Conservation (phyloP, 2,329 filamentous ascomycete genomes). For the Paecilomyces variotii region DNA sequence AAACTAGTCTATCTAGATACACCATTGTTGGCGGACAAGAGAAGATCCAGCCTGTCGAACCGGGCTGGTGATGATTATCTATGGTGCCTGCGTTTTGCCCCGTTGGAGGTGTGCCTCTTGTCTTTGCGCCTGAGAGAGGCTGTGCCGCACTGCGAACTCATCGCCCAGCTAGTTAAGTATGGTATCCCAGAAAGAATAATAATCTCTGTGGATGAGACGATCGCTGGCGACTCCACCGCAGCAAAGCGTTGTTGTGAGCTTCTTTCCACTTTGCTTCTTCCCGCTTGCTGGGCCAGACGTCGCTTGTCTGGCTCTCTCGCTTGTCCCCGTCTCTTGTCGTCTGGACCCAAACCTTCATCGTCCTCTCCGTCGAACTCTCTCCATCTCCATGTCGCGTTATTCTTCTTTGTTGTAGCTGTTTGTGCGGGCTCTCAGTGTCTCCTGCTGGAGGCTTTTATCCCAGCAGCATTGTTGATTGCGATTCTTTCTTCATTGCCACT, state of each 20-base stretch:
- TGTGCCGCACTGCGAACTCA: not conserved
- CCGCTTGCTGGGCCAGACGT: not conserved
- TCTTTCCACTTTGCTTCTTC: not conserved
- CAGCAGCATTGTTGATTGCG: not conserved
- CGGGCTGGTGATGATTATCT: not conserved
- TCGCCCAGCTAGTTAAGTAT: not conserved
- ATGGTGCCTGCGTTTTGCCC: not conserved
- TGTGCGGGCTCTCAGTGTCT: not conserved
- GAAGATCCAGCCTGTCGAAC: not conserved
- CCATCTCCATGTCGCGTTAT: not conserved
- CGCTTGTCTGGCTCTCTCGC: not conserved
- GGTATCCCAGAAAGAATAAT: not conserved
- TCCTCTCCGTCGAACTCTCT: not conserved
- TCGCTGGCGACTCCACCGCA: not conserved
- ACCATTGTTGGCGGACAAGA: not conserved
- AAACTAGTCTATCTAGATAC: not conserved
- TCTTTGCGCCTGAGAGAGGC: not conserved
- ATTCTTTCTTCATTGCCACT: not conserved
- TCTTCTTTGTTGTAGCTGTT: not conserved
- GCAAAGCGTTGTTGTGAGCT: not conserved
- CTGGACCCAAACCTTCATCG: not conserved
- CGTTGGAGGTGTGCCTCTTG: not conserved
- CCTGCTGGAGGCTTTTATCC: not conserved
- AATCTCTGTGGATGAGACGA: not conserved
- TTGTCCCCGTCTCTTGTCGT: not conserved